Evolutionary conservation across 2,329 filamentous ascomycete genomes (phyloP), one percentile per base, ranked within the genome.

Genomic region (Setomelanomma holmii): DNA sequence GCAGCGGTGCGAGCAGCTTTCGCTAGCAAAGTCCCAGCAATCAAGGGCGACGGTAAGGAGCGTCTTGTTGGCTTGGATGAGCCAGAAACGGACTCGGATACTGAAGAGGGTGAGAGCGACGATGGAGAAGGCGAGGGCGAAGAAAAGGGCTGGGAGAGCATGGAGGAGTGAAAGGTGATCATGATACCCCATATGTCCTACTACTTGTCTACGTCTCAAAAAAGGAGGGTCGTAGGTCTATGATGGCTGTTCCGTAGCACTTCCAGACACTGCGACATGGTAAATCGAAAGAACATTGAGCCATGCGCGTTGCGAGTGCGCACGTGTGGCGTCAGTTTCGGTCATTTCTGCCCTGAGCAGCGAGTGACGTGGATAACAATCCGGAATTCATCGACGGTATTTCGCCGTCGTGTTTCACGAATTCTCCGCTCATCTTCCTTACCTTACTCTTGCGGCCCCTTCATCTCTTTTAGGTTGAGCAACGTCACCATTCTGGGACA

Each of bases 1-100:
- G 86, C 85, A 12, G 89, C 89, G 21, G 91, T 99, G 24, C 86
- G 95, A 52, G 84, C 89, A 58, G 88, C 89, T 1, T 99, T 99
- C 78, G 91, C 89, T 30, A 85, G 80, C 67, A 87, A 86, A 51
- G 82, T 93, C 51, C 71, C 85, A 30, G 78, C 81, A 56, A 77
- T 81, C 5, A 85, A 85, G 42, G 86, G 81, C 14, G 84, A 86
- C 40, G 85, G 87, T 20, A 79, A 83, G 71, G 93, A 99, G 76
- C 85, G 90, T 51, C 79, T 95, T 41, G 85, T 98, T 4, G 89
- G 88, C 1, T 81, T 96, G 41, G 82, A 84, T 30, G 84, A 87
- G 40, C 78, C 81, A 59, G 81, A 84, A 56, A 89, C 87, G 60
- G 88, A 89, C 58, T 85, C 84, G 43, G 86, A 86, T 52, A 72